Conservation (phyloP, 495 filamentous ascomycete species). For the Penicillium arizonense region DNA sequence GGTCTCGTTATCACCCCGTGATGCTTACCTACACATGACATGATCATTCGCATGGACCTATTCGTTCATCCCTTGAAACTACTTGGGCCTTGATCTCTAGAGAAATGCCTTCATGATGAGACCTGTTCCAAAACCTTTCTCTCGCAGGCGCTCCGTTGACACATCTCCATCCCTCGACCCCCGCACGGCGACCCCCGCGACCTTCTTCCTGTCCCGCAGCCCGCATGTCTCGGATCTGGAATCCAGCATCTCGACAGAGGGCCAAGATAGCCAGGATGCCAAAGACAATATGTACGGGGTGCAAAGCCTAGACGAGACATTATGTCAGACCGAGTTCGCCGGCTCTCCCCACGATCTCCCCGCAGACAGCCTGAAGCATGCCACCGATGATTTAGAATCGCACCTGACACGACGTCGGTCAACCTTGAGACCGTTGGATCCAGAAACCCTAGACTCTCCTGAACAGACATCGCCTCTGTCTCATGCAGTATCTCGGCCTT, state of each 20-base stretch:
- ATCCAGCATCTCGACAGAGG: constrained; percentile 24
- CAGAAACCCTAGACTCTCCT: constrained; percentile 21
- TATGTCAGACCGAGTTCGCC: constrained; percentile 26
- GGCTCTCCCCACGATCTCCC: constrained; percentile 8
- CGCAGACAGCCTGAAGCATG: constrained; percentile 24
- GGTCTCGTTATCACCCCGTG: constrained; percentile 7
- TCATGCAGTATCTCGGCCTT: constrained; percentile 35
- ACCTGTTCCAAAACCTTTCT: constrained; percentile 36
- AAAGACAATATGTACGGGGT: constrained; percentile 59
- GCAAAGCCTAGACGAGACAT: constrained; percentile 59
- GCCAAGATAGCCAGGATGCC: constrained; percentile 4
- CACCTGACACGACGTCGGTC: constrained; percentile 26
- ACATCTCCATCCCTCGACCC: constrained; percentile 38
- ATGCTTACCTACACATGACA: constrained; percentile 4
- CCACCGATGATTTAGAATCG: constrained; percentile 24
- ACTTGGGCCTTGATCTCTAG: not conserved
- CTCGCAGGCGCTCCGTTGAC: constrained; percentile 36
- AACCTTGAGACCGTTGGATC: constrained; percentile 32
- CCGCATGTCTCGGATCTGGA: constrained; percentile 27
- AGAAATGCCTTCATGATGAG: constrained; percentile 30
- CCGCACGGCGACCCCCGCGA: constrained; percentile 40
- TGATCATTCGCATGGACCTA: not conserved
- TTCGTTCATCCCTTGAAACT: no score
- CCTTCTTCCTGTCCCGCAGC: constrained; percentile 47
- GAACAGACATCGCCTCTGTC: constrained; percentile 15